Evolutionary conservation across 1,139 yeast species (phyloP).

Genomic region (Hyphopichia pseudoburtonii): DNA sequence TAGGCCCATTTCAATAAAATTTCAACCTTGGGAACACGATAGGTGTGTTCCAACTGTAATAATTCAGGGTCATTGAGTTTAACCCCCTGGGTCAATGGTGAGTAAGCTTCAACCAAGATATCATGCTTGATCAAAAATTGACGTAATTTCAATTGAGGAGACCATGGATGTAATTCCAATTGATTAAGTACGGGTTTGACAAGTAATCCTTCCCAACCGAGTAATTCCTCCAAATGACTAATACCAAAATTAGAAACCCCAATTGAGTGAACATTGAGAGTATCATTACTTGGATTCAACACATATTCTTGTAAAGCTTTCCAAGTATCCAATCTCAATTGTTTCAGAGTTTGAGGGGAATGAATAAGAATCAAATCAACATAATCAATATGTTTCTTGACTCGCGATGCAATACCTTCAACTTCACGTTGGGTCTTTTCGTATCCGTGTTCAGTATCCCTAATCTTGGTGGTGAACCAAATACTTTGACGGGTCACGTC

Average conservation of each 20-base stretch:
- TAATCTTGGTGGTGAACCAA: conserved; percentile 57
- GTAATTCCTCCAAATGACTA: conserved; percentile 35
- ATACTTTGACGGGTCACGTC: conserved; percentile 29
- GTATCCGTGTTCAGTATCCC: conserved; percentile 62
- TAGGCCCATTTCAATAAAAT: conserved; percentile 39
- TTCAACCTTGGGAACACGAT: conserved; percentile 22
- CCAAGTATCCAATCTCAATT: conserved; percentile 38
- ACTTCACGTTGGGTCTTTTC: conserved; percentile 56
- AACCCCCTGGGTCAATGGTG: conserved; percentile 66
- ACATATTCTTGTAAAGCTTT: conserved; percentile 40
- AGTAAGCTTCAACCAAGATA: conserved; percentile 63
- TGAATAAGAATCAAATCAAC: conserved; percentile 47
- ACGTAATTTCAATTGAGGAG: conserved; percentile 38
- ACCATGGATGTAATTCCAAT: conserved; percentile 50
- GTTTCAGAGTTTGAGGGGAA: conserved; percentile 30
- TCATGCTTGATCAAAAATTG: conserved; percentile 35
- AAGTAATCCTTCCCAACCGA: conserved; percentile 31
- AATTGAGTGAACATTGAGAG: conserved; percentile 31
- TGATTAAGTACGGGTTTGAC: conserved; percentile 45
- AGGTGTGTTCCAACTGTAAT: conserved; percentile 25
- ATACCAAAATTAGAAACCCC: conserved; percentile 47
- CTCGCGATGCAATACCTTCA: conserved; percentile 29
- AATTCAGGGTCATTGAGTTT: conserved; percentile 54
- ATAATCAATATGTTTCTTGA: conserved; percentile 37
- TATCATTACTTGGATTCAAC: conserved; percentile 25